Conservation (phyloP, 73 alveolate species). For the Durusdinium trenchii region DNA sequence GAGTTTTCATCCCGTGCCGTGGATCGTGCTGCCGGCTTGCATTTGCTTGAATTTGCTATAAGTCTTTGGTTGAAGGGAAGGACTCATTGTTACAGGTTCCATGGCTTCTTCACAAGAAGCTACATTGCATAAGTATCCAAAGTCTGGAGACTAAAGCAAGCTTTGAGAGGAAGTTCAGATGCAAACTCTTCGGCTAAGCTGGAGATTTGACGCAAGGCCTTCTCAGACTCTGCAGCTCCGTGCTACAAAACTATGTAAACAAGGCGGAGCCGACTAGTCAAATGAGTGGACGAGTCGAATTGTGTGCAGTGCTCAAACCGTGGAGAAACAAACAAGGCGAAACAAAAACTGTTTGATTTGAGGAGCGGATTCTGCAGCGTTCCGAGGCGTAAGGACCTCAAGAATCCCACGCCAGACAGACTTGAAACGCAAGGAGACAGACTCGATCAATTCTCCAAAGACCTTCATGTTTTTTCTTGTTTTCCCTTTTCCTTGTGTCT, state of each 20-base stretch:
- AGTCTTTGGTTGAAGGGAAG: too few relatives aligned
- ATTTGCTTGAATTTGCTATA: too few relatives aligned
- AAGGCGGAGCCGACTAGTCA: constrained; percentile 21
- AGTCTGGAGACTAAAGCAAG: too few relatives aligned
- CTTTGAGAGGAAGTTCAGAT: background rate
- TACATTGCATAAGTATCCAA: too few relatives aligned
- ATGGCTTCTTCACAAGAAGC: too few relatives aligned
- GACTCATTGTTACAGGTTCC: too few relatives aligned
- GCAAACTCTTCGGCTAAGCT: background rate
- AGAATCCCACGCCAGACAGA: too few relatives aligned
- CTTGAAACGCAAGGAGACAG: too few relatives aligned
- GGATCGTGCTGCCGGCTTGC: constrained; percentile 45
- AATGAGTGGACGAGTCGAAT: background rate
- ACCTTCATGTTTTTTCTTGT: background rate
- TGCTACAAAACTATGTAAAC: constrained; percentile 59
- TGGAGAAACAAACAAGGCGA: too few relatives aligned
- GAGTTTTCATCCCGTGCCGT: constrained; percentile 77
- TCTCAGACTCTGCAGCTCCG: constrained; percentile 70
- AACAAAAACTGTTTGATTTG: too few relatives aligned
- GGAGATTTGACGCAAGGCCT: constrained; percentile 28
- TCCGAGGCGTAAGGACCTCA: constrained; percentile 21
- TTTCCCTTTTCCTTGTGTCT: background rate
- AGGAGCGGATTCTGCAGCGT: constrained; percentile 79
- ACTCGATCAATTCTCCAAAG: background rate
- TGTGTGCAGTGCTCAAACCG: too few relatives aligned